Conservation (phyloP, 768 basidiomycete genomes). For the Suillus decipiens region DNA sequence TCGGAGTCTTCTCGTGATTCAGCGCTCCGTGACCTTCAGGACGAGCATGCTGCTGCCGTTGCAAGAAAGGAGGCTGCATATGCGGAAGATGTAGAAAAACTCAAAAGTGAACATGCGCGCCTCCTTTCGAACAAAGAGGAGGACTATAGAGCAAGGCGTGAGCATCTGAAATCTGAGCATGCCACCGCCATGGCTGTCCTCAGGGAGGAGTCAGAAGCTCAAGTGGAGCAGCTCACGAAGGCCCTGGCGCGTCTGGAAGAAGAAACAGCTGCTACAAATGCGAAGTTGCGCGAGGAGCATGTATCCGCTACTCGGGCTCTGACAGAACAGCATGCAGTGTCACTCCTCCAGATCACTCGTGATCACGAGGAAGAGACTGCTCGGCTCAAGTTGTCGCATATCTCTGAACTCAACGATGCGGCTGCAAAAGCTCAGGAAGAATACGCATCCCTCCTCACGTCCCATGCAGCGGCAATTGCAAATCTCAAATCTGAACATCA, state of each 20-base stretch:
- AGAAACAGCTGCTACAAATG: conserved; percentile 41
- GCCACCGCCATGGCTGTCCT: conserved; percentile 30
- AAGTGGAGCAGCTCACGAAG: conserved; percentile 65
- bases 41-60: conserved; percentile 70
- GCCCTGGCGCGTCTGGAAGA: conserved; percentile 50
- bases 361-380: conserved; percentile 58
- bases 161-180: conserved; percentile 38
- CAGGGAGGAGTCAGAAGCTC: conserved; percentile 39
- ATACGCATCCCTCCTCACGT: conserved; percentile 34
- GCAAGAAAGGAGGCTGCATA: conserved; percentile 66
- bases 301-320: conserved; percentile 48
- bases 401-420: conserved; percentile 36
- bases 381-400: conserved; percentile 50
- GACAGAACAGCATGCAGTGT: conserved; percentile 55
- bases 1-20: conserved; percentile 67
- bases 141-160: conserved; percentile 47
- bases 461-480: conserved; percentile 44
- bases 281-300: conserved; percentile 45
- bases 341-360: conserved; percentile 56
- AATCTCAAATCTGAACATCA: conserved; percentile 51
- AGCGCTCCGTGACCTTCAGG: conserved; percentile 66
- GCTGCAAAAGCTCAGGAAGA: conserved; percentile 37
- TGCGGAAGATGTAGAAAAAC: conserved; percentile 61
- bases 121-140: conserved; percentile 56
- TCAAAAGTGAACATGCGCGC: conserved; percentile 64